A percentile compares a stretch with the other conserved stretches of the same genome.
These are phyloP conservation scores for Penicillium sp. DNA, from an alignment of 2,329 filamentous ascomycete species.

Conservation along the genomic window DNA sequence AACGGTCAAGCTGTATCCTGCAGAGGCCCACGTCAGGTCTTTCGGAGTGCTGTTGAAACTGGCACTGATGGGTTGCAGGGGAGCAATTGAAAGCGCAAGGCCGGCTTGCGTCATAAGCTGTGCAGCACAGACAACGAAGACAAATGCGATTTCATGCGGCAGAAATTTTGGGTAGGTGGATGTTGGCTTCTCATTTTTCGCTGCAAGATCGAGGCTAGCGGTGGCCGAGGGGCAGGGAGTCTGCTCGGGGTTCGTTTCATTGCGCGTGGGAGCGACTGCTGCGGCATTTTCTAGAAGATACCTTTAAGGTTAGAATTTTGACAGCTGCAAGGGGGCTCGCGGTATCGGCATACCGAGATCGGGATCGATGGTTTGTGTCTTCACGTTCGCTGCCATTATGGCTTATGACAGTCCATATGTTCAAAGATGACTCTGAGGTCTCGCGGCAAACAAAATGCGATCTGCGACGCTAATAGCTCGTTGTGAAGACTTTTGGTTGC, in stretches of 20 bases:
- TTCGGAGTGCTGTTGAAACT: conserved; percentile 47
- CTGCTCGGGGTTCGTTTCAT: no score
- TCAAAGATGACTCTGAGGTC: no score
- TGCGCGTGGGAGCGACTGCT: background rate
- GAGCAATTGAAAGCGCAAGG: conserved; percentile 48
- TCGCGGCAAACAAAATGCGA: conserved; percentile 1
- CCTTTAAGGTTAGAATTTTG: no score
- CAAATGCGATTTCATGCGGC: conserved; percentile 28
- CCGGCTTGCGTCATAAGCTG: conserved; percentile 46
- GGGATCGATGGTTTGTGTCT: no score
- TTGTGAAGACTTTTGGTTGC: conserved; percentile 5
- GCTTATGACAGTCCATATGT: no score
- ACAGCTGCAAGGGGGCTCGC: no score
- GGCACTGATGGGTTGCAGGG: conserved; percentile 47
- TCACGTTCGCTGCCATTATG: no score
- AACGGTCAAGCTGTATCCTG: conserved; percentile 52
- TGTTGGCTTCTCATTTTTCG: conserved; percentile 6
- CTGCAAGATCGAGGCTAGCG: conserved; percentile 6
- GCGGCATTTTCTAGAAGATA: no score
- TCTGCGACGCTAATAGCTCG: background rate
- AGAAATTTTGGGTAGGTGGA: conserved; percentile 15
- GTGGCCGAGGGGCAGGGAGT: no score
- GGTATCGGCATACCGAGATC: no score
- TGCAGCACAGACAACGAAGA: conserved; percentile 32
- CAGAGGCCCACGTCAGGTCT: conserved; percentile 54